Conservation (phyloP, 257 asterid species). For the Lantana camara region DNA sequence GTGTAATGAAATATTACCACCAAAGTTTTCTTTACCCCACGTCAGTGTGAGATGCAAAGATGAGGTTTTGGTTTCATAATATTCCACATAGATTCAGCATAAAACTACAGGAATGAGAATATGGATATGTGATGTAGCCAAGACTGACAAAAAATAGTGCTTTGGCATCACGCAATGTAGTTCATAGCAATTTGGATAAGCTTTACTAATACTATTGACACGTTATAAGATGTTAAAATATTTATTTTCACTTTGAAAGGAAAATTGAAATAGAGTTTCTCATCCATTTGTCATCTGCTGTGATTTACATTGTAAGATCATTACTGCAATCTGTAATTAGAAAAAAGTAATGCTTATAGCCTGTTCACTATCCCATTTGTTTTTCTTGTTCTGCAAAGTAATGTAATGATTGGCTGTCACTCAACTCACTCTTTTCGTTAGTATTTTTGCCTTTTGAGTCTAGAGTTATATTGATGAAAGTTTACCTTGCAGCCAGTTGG, state of each 20-base stretch:
- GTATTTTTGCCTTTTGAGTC: slow-evolving; percentile 12
- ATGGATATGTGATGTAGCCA: background rate
- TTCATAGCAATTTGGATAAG: slow-evolving; percentile 13
- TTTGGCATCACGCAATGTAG: background rate
- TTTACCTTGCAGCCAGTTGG: slow-evolving; percentile 90
- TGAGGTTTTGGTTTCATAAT: background rate
- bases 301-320: slow-evolving; percentile 1
- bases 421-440: slow-evolving; percentile 2
- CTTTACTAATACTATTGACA: background rate
- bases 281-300: slow-evolving; percentile 9
- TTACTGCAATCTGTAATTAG: background rate
- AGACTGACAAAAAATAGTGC: background rate
- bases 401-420: slow-evolving; percentile 11
- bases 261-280: slow-evolving; percentile 8
- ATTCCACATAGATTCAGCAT: slow-evolving; percentile 8
- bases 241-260: background rate
- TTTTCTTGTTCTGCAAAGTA: background rate
- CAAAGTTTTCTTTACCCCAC: slow-evolving; percentile 7
- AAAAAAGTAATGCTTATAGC: background rate
- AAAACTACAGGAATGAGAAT: background rate
- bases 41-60: slow-evolving; percentile 3
- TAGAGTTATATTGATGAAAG: slow-evolving; percentile 16
- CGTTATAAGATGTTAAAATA: too few relatives aligned
- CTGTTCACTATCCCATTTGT: slow-evolving; percentile 18
- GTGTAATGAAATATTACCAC: background rate